Conservation (phyloP, 1,284 basidiomycete genomes). For the Ceratobasidium sp. region DNA sequence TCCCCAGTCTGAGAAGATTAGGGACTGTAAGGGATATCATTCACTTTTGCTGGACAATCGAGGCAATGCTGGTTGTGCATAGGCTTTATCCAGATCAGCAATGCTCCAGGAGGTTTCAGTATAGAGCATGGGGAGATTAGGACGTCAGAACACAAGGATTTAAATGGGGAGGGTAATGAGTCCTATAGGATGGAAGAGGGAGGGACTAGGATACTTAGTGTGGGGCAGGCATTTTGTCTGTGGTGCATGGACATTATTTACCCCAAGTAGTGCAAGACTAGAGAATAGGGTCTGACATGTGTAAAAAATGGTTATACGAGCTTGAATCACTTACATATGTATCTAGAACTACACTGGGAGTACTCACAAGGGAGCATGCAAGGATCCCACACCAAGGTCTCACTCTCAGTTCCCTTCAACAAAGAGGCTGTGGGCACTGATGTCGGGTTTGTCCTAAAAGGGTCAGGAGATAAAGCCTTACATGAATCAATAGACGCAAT, state of each 20-base stretch:
- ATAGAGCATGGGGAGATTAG: not conserved
- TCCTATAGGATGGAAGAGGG: not conserved
- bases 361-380: too few species aligned
- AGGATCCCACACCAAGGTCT: too few species aligned
- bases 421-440: too few species aligned
- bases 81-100: not conserved
- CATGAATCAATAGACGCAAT: too few species aligned
- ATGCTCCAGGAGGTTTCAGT: not conserved
- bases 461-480: too few species aligned
- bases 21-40: not conserved
- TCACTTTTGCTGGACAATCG: not conserved
- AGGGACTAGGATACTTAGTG: not conserved
- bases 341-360: too few species aligned
- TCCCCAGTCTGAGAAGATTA: not conserved
- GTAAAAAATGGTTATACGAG: too few species aligned
- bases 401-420: too few species aligned
- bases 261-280: not conserved
- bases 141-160: not conserved
- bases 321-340: too few species aligned
- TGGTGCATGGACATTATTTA: slow-evolving; percentile 5
- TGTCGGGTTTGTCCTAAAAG: too few species aligned
- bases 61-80: slow-evolving; percentile 8
- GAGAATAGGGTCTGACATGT: too few species aligned
- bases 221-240: not conserved
- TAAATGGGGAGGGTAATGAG: not conserved